Evolutionary conservation across 2,329 filamentous ascomycete species (phyloP).

Genomic region (Chaetomiaceae sp.): DNA sequence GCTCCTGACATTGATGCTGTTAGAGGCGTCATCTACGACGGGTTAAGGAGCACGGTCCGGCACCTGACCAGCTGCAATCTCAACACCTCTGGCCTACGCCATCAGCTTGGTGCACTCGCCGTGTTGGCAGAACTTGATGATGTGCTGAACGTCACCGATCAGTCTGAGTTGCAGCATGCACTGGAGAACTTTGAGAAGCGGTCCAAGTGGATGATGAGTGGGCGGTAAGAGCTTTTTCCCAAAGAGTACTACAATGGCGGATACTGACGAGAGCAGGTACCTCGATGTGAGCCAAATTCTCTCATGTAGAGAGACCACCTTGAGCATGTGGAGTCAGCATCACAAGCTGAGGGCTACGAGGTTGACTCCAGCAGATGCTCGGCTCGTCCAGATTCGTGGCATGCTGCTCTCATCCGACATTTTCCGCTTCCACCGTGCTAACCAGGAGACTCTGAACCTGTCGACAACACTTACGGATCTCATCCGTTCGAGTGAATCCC

Average conservation of each 20-base stretch:
- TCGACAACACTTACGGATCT: conserved; percentile 79
- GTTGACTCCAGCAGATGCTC: conserved; percentile 59
- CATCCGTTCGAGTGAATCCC: conserved; percentile 60
- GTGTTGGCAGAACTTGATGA: conserved; percentile 79
- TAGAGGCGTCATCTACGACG: conserved; percentile 56
- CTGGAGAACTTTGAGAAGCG: conserved; percentile 62
- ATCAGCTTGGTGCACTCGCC: conserved; percentile 60
- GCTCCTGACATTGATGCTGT: conserved; percentile 54
- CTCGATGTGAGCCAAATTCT: conserved; percentile 76
- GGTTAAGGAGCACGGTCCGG: conserved; percentile 57
- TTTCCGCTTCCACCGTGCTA: conserved; percentile 72
- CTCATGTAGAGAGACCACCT: conserved; percentile 75
- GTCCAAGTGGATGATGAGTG: conserved; percentile 75
- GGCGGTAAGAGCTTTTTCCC: conserved; percentile 49
- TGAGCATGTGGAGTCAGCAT: conserved; percentile 73
- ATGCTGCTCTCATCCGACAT: conserved; percentile 71
- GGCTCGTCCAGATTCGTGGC: conserved; percentile 70
- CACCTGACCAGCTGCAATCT: conserved; percentile 47
- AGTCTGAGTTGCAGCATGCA: conserved; percentile 56
- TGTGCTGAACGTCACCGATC: conserved; percentile 57
- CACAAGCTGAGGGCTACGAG: conserved; percentile 53
- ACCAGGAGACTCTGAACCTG: conserved; percentile 82
- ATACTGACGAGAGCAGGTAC: conserved; percentile 47
- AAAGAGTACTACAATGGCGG: background rate
- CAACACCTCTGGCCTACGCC: conserved; percentile 49